phyloP scores from a whole-genome alignment of 2,329 filamentous ascomycete species.

The Calonectria crousiana region DNA sequence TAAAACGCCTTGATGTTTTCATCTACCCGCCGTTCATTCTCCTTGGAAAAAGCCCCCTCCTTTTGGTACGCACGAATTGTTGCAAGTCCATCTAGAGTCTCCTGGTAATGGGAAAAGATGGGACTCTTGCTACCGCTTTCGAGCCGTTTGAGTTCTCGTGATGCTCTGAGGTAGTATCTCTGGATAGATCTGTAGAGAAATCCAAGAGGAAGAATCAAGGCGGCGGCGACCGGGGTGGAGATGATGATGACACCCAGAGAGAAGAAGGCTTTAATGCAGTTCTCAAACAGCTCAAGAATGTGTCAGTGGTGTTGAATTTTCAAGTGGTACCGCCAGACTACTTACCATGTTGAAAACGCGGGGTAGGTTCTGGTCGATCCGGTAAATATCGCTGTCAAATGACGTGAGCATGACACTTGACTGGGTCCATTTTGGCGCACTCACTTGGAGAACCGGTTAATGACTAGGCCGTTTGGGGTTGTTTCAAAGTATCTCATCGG shows the following conservation, averaged over 20 bases:
- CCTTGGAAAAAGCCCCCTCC: background rate
- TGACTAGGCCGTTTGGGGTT: background rate
- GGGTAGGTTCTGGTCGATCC: slow-evolving; percentile 11
- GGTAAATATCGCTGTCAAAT: slow-evolving; percentile 2
- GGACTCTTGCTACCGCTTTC: slow-evolving; percentile 3
- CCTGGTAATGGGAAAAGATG: slow-evolving; percentile 9
- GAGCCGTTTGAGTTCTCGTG: slow-evolving; percentile 3
- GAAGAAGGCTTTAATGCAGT: slow-evolving; percentile 7
- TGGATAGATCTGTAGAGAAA: slow-evolving; percentile 1
- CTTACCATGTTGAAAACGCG: slow-evolving; percentile 8
- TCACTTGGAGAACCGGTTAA: slow-evolving; percentile 13
- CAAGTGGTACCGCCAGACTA: background rate
- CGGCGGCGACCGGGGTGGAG: background rate
- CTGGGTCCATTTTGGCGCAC: background rate
- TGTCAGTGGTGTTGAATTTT: background rate
- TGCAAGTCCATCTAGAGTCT: background rate
- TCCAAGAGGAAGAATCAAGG: background rate
- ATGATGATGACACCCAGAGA: background rate
- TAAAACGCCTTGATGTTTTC: slow-evolving; percentile 6
- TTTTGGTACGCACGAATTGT: slow-evolving; percentile 7
- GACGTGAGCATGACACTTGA: background rate
- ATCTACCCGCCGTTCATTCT: slow-evolving; percentile 1
- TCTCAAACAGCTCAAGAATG: background rate
- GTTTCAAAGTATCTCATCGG: slow-evolving; percentile 17
- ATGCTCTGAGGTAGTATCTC: slow-evolving; percentile 6